These are phyloP conservation scores for Davidsoniella eucalypti DNA, from an alignment of 2,329 filamentous ascomycete genomes.

Conservation along the genomic window DNA sequence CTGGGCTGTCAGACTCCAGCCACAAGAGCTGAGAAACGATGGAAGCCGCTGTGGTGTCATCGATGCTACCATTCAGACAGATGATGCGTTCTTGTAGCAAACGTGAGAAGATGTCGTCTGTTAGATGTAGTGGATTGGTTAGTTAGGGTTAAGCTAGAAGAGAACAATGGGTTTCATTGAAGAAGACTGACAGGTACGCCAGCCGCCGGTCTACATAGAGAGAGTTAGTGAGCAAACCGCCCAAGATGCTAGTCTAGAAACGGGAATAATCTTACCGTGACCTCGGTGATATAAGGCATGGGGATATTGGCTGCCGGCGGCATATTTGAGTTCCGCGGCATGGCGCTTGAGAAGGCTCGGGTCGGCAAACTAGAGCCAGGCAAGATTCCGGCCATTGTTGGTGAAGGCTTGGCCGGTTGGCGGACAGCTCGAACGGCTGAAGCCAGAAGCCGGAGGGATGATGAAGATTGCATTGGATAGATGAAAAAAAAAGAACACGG, in stretches of 20 bases:
- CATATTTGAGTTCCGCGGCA: background rate
- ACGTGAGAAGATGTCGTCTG: constrained; percentile 58
- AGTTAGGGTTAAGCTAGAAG: background rate
- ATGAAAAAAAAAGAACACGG: background rate
- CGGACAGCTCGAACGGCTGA: background rate
- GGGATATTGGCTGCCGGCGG: constrained; percentile 29
- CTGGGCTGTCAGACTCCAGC: constrained; percentile 90
- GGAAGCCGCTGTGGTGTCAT: constrained; percentile 79
- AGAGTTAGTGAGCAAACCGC: constrained; percentile 17
- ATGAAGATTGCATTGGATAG: no score
- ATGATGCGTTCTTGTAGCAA: constrained; percentile 79
- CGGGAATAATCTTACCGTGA: constrained; percentile 25
- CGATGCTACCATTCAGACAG: constrained; percentile 79
- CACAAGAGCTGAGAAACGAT: constrained; percentile 93
- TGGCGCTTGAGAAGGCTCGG: background rate
- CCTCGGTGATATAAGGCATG: constrained; percentile 42
- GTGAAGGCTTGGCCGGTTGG: background rate
- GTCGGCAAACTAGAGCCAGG: no score
- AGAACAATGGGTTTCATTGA: background rate
- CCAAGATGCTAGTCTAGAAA: background rate
- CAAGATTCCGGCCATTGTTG: constrained; percentile 13
- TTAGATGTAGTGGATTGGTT: background rate
- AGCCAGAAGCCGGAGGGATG: background rate
- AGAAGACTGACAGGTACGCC: constrained; percentile 52
- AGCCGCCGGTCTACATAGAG: constrained; percentile 47